phyloP scores from a whole-genome alignment of 805 yeast genomes.

The Pichia pseudocactophila region DNA sequence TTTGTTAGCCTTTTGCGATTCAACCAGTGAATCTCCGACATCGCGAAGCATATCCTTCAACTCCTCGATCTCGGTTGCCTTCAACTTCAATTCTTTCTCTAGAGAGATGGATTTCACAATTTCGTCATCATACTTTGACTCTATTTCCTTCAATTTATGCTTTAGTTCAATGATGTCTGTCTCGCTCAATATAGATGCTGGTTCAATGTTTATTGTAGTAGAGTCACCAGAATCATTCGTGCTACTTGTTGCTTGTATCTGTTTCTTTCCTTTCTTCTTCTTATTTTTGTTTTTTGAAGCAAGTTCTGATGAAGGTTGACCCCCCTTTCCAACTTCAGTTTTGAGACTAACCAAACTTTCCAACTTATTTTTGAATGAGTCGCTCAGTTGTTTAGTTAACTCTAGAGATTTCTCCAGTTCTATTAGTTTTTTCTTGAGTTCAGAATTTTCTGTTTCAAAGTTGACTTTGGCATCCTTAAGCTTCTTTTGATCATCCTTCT shows the following conservation, averaged over 20 bases:
- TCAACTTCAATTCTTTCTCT: slow-evolving; percentile 29
- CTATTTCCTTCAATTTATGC: slow-evolving; percentile 18
- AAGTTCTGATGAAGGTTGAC: background rate
- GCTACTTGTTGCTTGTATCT: slow-evolving; percentile 9
- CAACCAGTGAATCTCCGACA: slow-evolving; percentile 74
- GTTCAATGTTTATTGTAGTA: background rate
- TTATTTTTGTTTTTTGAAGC: slow-evolving; percentile 10
- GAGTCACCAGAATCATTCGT: slow-evolving; percentile 5
- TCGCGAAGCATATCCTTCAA: slow-evolving; percentile 68
- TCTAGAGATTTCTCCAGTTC: slow-evolving; percentile 18
- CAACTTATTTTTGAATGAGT: slow-evolving; percentile 22
- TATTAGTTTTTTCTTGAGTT: slow-evolving; percentile 5
- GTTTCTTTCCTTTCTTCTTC: slow-evolving; percentile 15
- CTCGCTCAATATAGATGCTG: too few relatives aligned
- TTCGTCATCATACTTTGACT: slow-evolving; percentile 7
- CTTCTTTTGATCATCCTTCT: background rate
- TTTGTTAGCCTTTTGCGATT: slow-evolving; percentile 36
- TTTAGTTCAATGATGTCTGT: slow-evolving; percentile 20
- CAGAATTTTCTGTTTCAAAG: slow-evolving; percentile 4
- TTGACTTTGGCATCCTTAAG: background rate
- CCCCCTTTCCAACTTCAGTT: background rate
- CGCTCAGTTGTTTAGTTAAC: slow-evolving; percentile 17
- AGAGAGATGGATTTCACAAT: slow-evolving; percentile 13
- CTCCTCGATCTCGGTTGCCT: slow-evolving; percentile 56
- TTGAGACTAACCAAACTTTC: slow-evolving; percentile 16